phyloP scores from a whole-genome alignment of 345 rosid genomes.

The Turritis glabra region DNA sequence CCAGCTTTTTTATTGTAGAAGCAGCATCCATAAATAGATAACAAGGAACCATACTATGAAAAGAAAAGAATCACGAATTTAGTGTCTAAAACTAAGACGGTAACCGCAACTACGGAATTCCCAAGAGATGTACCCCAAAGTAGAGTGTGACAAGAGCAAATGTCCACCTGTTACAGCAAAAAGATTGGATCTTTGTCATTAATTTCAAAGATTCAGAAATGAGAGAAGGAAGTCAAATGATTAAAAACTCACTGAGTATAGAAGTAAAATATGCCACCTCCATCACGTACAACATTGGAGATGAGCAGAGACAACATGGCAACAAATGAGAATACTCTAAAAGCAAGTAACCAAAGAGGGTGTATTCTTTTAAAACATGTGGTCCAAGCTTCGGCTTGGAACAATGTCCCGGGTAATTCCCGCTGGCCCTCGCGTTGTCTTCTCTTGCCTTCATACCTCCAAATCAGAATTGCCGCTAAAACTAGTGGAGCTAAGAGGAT shows the following conservation, averaged over 20 bases:
- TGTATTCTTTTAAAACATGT: slow-evolving; percentile 62
- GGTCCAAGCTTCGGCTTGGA: slow-evolving; percentile 75
- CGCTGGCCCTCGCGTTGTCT: slow-evolving; percentile 30
- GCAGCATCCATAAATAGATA: slow-evolving; percentile 76
- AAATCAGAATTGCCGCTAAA: slow-evolving; percentile 52
- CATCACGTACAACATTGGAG: slow-evolving; percentile 52
- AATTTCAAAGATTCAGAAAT: slow-evolving; percentile 8
- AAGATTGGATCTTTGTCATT: slow-evolving; percentile 8
- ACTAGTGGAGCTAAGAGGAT: slow-evolving; percentile 50
- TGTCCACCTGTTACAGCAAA: slow-evolving; percentile 78
- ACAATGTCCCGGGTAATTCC: slow-evolving; percentile 46
- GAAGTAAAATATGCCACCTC: slow-evolving; percentile 77
- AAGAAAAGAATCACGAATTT: background rate
- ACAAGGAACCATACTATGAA: slow-evolving; percentile 62
- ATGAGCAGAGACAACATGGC: slow-evolving; percentile 57
- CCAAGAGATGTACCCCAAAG: slow-evolving; percentile 68
- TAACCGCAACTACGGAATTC: background rate
- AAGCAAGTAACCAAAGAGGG: slow-evolving; percentile 76
- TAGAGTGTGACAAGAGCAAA: slow-evolving; percentile 79
- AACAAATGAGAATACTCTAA: slow-evolving; percentile 58
- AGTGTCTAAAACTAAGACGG: slow-evolving; percentile 1
- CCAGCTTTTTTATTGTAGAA: slow-evolving; percentile 30
- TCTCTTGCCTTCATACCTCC: slow-evolving; percentile 63
- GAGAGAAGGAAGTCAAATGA: background rate
- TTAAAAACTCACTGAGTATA: slow-evolving; percentile 82